phyloP scores from a whole-genome alignment of 1,284 basidiomycete species.

The Ceratobasidium papillatum region DNA sequence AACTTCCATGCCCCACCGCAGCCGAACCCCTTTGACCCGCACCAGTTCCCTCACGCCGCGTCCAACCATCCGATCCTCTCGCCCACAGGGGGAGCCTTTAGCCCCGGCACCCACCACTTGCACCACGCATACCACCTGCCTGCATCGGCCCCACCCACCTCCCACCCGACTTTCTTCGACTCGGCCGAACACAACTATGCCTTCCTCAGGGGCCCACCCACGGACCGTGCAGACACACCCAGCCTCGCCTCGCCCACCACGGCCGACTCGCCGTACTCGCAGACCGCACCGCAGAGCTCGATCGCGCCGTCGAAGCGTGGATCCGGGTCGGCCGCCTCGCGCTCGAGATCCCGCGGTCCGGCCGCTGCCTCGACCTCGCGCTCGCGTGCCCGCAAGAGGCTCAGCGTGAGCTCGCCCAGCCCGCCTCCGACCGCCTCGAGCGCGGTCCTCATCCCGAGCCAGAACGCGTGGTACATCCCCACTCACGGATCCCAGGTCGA shows the following conservation, averaged over 20 bases:
- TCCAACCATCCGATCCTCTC: conserved; percentile 29
- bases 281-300: conserved; percentile 3
- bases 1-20: conserved; percentile 3
- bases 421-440: conserved; percentile 11
- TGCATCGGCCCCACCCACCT: conserved; percentile 27
- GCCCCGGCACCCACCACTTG: background rate
- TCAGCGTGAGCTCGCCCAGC: conserved; percentile 32
- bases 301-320: conserved; percentile 31
- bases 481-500: background rate
- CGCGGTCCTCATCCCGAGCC: conserved; percentile 27
- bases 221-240: conserved; percentile 27
- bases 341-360: conserved; percentile 24
- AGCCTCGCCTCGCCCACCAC: conserved; percentile 33
- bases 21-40: conserved; percentile 31
- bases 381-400: conserved; percentile 20
- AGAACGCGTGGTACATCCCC: conserved; percentile 36
- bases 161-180: conserved; percentile 24
- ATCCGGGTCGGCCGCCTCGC: conserved; percentile 21
- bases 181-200: conserved; percentile 18
- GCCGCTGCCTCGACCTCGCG: conserved; percentile 35
- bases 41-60: conserved; percentile 34
- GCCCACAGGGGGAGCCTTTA: conserved; percentile 10
- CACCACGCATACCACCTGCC: conserved; percentile 9
- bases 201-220: background rate
- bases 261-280: conserved; percentile 32